These are phyloP conservation scores for Mycena alexandri DNA, from an alignment of 768 basidiomycete genomes.

Conservation along the genomic window DNA sequence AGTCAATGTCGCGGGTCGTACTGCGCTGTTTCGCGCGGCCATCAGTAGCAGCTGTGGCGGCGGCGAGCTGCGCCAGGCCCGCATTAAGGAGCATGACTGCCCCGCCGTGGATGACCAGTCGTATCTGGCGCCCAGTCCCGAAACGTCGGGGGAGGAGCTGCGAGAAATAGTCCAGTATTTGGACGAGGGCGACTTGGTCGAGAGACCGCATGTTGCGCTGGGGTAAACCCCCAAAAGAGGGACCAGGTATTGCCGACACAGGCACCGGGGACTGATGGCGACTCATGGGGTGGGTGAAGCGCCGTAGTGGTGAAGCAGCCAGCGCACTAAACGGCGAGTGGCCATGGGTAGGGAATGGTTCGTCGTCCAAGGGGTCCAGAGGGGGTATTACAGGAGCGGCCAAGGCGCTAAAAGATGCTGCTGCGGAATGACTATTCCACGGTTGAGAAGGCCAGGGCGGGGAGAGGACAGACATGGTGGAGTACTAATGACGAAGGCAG, in stretches of 20 bases:
- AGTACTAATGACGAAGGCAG: not conserved
- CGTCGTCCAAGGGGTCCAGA: conserved; percentile 21
- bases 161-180: conserved; percentile 66
- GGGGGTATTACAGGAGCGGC: conserved; percentile 34
- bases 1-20: conserved; percentile 77
- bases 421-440: conserved; percentile 26
- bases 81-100: conserved; percentile 80
- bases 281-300: conserved; percentile 7
- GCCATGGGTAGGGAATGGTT: conserved; percentile 25
- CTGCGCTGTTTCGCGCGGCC: conserved; percentile 55
- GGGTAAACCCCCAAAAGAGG: conserved; percentile 37
- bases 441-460: conserved; percentile 30
- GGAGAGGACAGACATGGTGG: conserved; percentile 34
- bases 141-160: conserved; percentile 60
- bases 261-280: conserved; percentile 10
- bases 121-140: conserved; percentile 56
- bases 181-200: conserved; percentile 56
- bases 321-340: conserved; percentile 27
- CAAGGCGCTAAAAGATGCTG: conserved; percentile 33
- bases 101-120: conserved; percentile 78
- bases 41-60: conserved; percentile 34
- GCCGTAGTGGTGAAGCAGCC: conserved; percentile 3
- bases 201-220: conserved; percentile 56
- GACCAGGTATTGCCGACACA: not conserved
- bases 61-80: conserved; percentile 38